These are phyloP conservation scores for Elasticomyces elasticus DNA, from an alignment of 495 filamentous ascomycete genomes.

Conservation along the genomic window DNA sequence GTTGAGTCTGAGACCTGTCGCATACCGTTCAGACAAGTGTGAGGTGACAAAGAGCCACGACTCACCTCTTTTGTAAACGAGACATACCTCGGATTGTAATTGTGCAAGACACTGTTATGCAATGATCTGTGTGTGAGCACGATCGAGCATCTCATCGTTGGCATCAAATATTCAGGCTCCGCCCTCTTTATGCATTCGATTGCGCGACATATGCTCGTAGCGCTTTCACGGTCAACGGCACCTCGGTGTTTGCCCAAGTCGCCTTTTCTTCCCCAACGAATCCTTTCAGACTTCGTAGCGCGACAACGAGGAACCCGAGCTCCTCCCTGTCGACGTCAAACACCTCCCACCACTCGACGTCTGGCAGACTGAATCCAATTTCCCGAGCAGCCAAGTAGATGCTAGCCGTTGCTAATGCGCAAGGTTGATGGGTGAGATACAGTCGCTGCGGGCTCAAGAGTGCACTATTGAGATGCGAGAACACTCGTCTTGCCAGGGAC, in stretches of 20 bases:
- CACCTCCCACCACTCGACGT: conserved; percentile 89
- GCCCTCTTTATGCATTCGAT: no score
- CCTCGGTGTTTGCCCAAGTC: conserved; percentile 34
- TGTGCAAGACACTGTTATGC: no score
- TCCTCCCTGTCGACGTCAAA: conserved; percentile 98
- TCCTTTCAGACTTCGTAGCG: conserved; percentile 66
- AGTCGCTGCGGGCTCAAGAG: conserved; percentile 79
- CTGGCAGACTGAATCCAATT: conserved; percentile 62
- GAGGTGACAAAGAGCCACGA: no score
- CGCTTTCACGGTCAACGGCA: conserved; percentile 42
- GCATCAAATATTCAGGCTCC: no score
- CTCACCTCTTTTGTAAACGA: no score
- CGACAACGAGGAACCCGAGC: conserved; percentile 85
- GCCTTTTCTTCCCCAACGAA: conserved; percentile 49
- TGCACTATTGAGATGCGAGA: conserved; percentile 72
- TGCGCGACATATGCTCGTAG: conserved; percentile 49
- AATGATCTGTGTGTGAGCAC: no score
- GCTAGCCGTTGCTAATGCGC: conserved; percentile 72
- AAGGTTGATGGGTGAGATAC: conserved; percentile 86
- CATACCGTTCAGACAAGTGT: no score
- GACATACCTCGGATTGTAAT: no score
- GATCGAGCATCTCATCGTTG: no score
- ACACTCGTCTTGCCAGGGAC: conserved; percentile 48
- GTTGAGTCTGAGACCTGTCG: no score
- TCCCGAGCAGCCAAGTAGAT: conserved; percentile 85